Evolutionary conservation across 176 grass and related monocot species (phyloP).

Genomic region (Paspalum notatum): DNA sequence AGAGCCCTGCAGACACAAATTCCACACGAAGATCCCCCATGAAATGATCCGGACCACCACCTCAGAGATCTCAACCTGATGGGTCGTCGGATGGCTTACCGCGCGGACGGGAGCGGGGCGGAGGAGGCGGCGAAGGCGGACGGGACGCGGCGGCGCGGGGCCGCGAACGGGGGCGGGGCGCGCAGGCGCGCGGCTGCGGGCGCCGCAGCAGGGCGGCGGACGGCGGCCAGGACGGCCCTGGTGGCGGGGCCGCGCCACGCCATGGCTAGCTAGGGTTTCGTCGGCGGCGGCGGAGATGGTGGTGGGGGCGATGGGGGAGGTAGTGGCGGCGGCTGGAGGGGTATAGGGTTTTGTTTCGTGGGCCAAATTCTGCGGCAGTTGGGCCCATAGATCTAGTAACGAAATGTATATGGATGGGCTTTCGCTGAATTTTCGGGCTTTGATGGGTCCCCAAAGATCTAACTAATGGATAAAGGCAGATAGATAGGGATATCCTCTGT

Average conservation of each 20-base stretch:
- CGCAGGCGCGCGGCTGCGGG: conserved; percentile 44
- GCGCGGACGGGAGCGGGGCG: conserved; percentile 37
- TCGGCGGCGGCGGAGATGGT: background rate
- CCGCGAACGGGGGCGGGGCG: conserved; percentile 38
- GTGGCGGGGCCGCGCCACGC: conserved; percentile 82
- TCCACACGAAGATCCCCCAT: conserved; percentile 1
- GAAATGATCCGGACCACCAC: background rate
- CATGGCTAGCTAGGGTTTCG: conserved; percentile 60
- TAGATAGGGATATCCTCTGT: too few relatives aligned
- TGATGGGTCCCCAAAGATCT: too few relatives aligned
- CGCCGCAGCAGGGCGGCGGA: conserved; percentile 38
- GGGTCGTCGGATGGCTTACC: conserved; percentile 11
- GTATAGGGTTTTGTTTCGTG: conserved; percentile 46
- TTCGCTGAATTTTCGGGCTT: too few relatives aligned
- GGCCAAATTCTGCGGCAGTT: too few relatives aligned
- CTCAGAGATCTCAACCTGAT: background rate
- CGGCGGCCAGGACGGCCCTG: conserved; percentile 62
- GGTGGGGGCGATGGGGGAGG: background rate
- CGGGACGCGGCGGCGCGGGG: conserved; percentile 50
- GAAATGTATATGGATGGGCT: too few relatives aligned
- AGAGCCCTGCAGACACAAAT: conserved; percentile 50
- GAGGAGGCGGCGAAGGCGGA: conserved; percentile 43
- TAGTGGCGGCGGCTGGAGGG: conserved; percentile 21
- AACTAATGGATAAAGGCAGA: too few relatives aligned
- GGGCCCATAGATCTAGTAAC: too few relatives aligned